Conservation (phyloP, 2,329 filamentous ascomycete genomes). For the Penicillium palitans region DNA sequence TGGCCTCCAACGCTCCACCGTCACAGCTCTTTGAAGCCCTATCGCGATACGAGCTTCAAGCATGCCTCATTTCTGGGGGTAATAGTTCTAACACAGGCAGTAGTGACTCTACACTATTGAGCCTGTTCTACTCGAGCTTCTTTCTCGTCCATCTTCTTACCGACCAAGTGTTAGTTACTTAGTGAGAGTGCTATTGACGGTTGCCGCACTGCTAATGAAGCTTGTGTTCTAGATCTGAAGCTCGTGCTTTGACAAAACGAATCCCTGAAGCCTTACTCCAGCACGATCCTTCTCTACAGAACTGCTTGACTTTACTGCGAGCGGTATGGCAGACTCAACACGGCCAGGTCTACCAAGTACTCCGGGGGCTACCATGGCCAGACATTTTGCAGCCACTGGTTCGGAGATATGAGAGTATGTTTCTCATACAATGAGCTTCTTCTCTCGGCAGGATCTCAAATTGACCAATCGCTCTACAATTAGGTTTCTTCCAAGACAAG, state of each 20-base stretch:
- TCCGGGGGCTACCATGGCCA: constrained; percentile 39
- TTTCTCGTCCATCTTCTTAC: constrained; percentile 43
- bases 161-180: constrained; percentile 38
- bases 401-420: constrained; percentile 39
- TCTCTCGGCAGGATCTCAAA: not conserved
- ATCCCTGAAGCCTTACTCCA: constrained; percentile 35
- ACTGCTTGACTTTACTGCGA: constrained; percentile 37
- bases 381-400: constrained; percentile 34
- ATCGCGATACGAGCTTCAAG: constrained; percentile 38
- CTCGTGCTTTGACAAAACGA: constrained; percentile 41
- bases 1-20: constrained; percentile 31
- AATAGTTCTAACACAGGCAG: constrained; percentile 13
- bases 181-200: not conserved
- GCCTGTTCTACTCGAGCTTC: constrained; percentile 42
- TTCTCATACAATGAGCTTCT: not conserved
- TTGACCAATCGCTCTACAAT: not conserved
- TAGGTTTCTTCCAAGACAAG: constrained; percentile 42
- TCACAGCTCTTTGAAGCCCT: constrained; percentile 39
- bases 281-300: constrained; percentile 36
- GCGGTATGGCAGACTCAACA: constrained; percentile 43
- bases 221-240: constrained; percentile 36
- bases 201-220: not conserved
- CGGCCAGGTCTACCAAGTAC: constrained; percentile 36
- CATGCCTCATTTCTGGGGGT: constrained; percentile 31
- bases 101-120: constrained; percentile 33